Base-by-base conservation (phyloP, 2,329 filamentous ascomycete genomes). In the Sporothrix brunneoviolacea region DNA sequence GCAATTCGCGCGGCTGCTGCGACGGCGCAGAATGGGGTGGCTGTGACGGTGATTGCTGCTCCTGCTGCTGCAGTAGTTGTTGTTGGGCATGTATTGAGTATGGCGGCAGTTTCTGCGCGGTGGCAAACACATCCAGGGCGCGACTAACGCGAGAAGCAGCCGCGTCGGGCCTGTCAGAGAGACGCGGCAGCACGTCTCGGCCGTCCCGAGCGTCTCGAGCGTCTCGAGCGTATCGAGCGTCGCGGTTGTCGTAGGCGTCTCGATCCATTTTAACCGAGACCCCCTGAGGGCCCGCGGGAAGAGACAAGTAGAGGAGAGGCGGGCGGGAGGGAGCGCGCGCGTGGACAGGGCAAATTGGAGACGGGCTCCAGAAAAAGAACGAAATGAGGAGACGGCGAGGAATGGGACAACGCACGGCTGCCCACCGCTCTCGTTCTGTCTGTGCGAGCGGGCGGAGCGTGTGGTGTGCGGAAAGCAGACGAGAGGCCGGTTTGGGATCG, bases 211-310 rank as follows among this genome's bases (percentile, higher is more conserved):
- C 30, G 54, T 44, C 39, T 28, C 43, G 41, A 24, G 12, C 21
- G 48, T 48, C 48, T 36, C 28, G 43, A 15, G 43, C 43, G 37
- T 52, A 54, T 35, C 50, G 53, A 40, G n/a, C n/a, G n/a, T n/a
- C 39, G 35, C 43, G 41, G 32, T 13, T 27, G 48, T 48, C 48
- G 36, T 33, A 40, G 18, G 43, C 43, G 37, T 52, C 55, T 35
- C 50, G 53, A 40, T 57, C 54, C 59, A 60, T 61, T 48, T 54
- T 58, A 50, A 44, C 50, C 46, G 51, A 48, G 44, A 55, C 24
- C 41, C 37, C 8, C n/a, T 38, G 42, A 50, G n/a, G 18, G 33
- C 19, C 21, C 7, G 43, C 38, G 24, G 44, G n/a, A 46, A 27
- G 21, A 16, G 38, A 32, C 12, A 40, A 28, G 46, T 4, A 19